phyloP scores from a whole-genome alignment of 805 yeast genomes.

The Wickerhamomyces canadensis region DNA sequence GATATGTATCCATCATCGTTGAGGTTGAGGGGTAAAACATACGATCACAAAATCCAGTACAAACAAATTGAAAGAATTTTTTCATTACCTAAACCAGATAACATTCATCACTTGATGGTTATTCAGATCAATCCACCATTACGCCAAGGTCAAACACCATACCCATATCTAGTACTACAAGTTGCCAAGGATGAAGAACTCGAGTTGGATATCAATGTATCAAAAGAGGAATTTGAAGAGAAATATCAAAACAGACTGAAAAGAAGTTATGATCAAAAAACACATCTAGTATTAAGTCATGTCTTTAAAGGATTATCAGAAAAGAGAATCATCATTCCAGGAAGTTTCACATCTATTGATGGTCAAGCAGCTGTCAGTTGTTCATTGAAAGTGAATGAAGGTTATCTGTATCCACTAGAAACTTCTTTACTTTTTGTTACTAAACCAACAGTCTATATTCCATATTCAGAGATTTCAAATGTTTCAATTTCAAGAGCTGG shows the following conservation, averaged over 20 bases:
- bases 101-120: conserved; percentile 79
- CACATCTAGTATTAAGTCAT: conserved; percentile 82
- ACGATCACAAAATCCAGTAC: conserved; percentile 92
- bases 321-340: conserved; percentile 79
- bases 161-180: conserved; percentile 88
- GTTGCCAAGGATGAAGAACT: conserved; percentile 86
- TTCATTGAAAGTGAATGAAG: conserved; percentile 92
- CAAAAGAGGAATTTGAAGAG: conserved; percentile 71
- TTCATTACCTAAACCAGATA: conserved; percentile 92
- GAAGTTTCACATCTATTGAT: conserved; percentile 69
- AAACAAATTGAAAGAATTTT: conserved; percentile 86
- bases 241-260: conserved; percentile 74
- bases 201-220: conserved; percentile 81
- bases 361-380: conserved; percentile 85
- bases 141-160: conserved; percentile 96
- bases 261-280: conserved; percentile 70
- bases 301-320: conserved; percentile 88
- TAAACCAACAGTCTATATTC: conserved; percentile 89
- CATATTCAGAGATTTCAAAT: conserved; percentile 71
- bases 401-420: conserved; percentile 88
- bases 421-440: conserved; percentile 87
- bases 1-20: conserved; percentile 86
- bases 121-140: conserved; percentile 95
- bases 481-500: conserved; percentile 89
- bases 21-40: conserved; percentile 93